phyloP scores from a whole-genome alignment of 495 filamentous ascomycete genomes.

The Annulohypoxylon maeteangense region DNA sequence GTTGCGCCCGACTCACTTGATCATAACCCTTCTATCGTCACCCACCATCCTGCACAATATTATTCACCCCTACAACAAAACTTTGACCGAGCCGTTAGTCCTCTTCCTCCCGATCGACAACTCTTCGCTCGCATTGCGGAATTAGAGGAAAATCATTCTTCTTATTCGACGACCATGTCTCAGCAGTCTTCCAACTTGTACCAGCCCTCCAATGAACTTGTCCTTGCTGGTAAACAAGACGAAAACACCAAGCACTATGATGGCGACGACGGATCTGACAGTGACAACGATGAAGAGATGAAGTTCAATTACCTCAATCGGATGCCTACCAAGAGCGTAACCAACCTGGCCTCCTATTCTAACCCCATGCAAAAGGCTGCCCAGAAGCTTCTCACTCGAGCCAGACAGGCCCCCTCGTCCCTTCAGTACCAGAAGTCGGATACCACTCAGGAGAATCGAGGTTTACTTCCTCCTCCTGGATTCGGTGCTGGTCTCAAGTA shows the following conservation, averaged over 20 bases:
- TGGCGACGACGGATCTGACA: conserved; percentile 5
- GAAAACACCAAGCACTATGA: not conserved
- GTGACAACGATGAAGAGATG: conserved; percentile 35
- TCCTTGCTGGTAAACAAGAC: not conserved
- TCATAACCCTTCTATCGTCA: conserved; percentile 27
- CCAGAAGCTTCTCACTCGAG: conserved; percentile 53
- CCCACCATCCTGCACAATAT: conserved; percentile 35
- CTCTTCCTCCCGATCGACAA: conserved; percentile 13
- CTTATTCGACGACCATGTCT: conserved; percentile 11
- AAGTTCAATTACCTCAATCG: conserved; percentile 39
- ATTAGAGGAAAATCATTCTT: conserved; percentile 7
- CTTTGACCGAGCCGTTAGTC: conserved; percentile 57
- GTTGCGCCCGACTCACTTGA: conserved; percentile 35
- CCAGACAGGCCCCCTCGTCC: conserved; percentile 28
- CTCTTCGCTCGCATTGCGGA: conserved; percentile 7
- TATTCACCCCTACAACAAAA: conserved; percentile 63
- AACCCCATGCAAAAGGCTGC: conserved; percentile 60
- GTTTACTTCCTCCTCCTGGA: conserved; percentile 1
- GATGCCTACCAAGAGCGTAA: conserved; percentile 54
- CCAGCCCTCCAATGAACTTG: not conserved
- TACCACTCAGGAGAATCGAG: conserved; percentile 7
- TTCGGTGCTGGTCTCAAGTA: not conserved
- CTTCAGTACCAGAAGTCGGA: conserved; percentile 14
- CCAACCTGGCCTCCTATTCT: conserved; percentile 57
- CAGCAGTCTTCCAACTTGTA: not conserved